phyloP scores from a whole-genome alignment of 805 yeast species.

The Scheffersomyces amazonensis region DNA sequence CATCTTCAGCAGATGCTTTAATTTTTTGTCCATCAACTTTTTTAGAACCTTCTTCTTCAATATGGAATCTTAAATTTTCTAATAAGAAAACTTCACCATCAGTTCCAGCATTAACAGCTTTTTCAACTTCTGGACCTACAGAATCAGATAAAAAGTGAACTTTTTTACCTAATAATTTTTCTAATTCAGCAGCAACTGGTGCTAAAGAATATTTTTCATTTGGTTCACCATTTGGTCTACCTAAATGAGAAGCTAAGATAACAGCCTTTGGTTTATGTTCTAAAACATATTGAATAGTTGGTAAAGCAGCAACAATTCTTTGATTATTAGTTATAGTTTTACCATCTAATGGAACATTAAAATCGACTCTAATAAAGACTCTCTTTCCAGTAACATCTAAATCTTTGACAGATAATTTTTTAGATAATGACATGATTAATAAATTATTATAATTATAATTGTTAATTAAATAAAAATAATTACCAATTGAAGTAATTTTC shows the following conservation, averaged over 20 bases:
- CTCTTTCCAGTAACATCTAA: constrained; percentile 84
- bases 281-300: constrained; percentile 93
- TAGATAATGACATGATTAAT: constrained; percentile 81
- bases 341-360: constrained; percentile 94
- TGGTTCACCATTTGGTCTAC: constrained; percentile 97
- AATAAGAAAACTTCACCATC: constrained; percentile 84
- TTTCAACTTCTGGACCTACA: constrained; percentile 89
- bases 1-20: constrained; percentile 86
- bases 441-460: no score
- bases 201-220: constrained; percentile 83
- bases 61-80: constrained; percentile 98
- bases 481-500: no score
- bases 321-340: constrained; percentile 97
- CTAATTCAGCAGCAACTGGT: constrained; percentile 91
- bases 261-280: constrained; percentile 90
- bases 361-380: constrained; percentile 98
- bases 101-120: constrained; percentile 68
- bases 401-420: constrained; percentile 91
- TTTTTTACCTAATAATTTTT: constrained; percentile 63
- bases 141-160: constrained; percentile 85
- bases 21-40: constrained; percentile 84
- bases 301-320: constrained; percentile 98
- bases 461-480: no score
- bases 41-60: constrained; percentile 95
- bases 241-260: constrained; percentile 94